Evolutionary conservation across 768 basidiomycete species (phyloP), one percentile per base, ranked within the genome.

Genomic region (Russula sp.): DNA sequence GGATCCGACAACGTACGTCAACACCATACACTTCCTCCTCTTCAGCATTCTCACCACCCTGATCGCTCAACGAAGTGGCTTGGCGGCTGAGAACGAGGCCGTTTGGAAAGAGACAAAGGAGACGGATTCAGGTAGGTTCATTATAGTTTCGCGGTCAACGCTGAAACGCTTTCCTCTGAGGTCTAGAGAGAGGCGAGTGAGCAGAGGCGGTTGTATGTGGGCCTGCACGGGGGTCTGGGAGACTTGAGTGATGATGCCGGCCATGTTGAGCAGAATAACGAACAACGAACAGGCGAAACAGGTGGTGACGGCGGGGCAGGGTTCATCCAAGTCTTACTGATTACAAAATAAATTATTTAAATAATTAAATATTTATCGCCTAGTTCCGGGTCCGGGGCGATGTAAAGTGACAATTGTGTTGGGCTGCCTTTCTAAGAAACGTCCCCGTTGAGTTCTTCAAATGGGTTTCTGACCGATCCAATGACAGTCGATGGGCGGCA

Each of bases 121-220:
- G 81, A 99, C 94, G 20, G 92, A 94, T 83, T 99, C 97, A 2
- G 97, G 97, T 22, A 99, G 82, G 74, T 95, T 93, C 94, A 98
- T 97, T 73, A 99, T 89, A 7, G 91, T 94, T 78, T 98, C 96
- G 69, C 96, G 84, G 77, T 98, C 97, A 50, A 99, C 93, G 65
- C 91, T 87, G 78, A 98, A 95, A 66, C 94, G 87, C 70, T 77
- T 82, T 61, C 94, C 94, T 67, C 97, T 87, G 42, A 99, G 83
- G 78, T 98, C 97, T 70, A 99, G 86, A 59, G 90, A 84, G 70
- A 99, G 82, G 70, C 93, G 83, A 28, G 92, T 89, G 68, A 98
- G 83, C 46, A 96, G 83, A 78, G 93, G 90, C 6, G 91, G 92
- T 76, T 94, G 90, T 38, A 92, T 77, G 70, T 85, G 86, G 14